phyloP scores from a whole-genome alignment of 139 green algal species.

The Chlorella ohadii region DNA sequence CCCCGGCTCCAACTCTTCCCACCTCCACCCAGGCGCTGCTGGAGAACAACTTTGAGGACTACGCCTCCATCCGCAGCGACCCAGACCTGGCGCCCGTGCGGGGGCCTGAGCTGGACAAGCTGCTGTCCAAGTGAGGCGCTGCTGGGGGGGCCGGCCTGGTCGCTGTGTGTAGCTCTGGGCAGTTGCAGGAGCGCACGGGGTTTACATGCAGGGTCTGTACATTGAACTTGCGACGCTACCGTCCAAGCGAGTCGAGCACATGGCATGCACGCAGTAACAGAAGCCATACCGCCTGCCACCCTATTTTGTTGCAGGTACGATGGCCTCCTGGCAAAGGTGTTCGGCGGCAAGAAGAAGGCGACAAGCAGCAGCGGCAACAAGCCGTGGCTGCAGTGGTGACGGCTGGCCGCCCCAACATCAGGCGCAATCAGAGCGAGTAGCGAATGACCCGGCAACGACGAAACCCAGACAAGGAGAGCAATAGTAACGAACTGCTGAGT shows the following conservation, averaged over 20 bases:
- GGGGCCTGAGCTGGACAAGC: slow-evolving; percentile 50
- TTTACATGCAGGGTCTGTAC: too few species aligned
- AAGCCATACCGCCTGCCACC: too few species aligned
- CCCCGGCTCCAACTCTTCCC: too few species aligned
- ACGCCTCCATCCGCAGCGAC: slow-evolving; percentile 50
- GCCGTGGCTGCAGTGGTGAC: slow-evolving; percentile 50
- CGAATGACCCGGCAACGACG: too few species aligned
- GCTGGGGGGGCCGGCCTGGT: too few species aligned
- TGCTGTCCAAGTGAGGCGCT: slow-evolving; percentile 55
- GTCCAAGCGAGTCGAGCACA: slow-evolving; percentile 42
- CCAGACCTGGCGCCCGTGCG: slow-evolving; percentile 59
- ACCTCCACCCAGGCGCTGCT: slow-evolving; percentile 41
- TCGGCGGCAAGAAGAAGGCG: slow-evolving; percentile 42
- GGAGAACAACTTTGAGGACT: slow-evolving; percentile 56
- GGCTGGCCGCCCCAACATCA: too few species aligned
- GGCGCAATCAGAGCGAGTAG: too few species aligned
- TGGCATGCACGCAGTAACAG: too few species aligned
- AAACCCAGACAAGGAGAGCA: too few species aligned
- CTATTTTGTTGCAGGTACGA: slow-evolving; percentile 20
- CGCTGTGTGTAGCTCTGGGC: too few species aligned
- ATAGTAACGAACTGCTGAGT: too few species aligned
- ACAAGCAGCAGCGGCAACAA: slow-evolving; percentile 27
- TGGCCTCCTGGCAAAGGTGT: slow-evolving; percentile 41
- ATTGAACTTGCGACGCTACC: slow-evolving; percentile 60
- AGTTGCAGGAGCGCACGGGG: too few species aligned